These are phyloP conservation scores for Magnaporthiopsis incrustans DNA, from an alignment of 2,329 filamentous ascomycete genomes.

Conservation along the genomic window DNA sequence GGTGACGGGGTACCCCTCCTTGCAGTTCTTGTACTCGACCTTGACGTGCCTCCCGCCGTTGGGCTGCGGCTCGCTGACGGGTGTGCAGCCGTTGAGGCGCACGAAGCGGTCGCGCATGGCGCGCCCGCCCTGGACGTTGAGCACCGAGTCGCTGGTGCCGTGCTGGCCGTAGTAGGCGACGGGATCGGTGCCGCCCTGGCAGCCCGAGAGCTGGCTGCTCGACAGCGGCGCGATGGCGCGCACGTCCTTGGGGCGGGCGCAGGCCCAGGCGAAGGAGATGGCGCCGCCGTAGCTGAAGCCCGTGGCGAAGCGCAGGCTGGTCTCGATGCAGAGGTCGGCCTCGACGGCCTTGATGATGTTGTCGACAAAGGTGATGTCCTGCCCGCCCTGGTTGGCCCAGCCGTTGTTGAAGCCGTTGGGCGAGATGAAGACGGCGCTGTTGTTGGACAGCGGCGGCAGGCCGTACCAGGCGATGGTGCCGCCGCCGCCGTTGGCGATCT, in stretches of 20 bases:
- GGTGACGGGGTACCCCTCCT: slow-evolving; percentile 14
- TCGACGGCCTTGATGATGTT: slow-evolving; percentile 28
- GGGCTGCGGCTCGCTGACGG: slow-evolving; percentile 9
- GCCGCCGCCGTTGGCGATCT: slow-evolving; percentile 24
- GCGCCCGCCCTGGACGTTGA: slow-evolving; percentile 12
- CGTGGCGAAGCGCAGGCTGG: slow-evolving; percentile 31
- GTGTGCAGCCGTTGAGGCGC: slow-evolving; percentile 13
- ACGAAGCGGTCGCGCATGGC: slow-evolving; percentile 14
- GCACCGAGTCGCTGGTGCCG: slow-evolving; percentile 12
- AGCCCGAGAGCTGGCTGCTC: slow-evolving; percentile 4
- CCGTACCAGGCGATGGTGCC: slow-evolving; percentile 30
- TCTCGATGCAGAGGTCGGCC: slow-evolving; percentile 32
- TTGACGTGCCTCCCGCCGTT: slow-evolving; percentile 10
- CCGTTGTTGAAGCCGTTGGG: slow-evolving; percentile 32
- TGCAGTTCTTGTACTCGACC: slow-evolving; percentile 14
- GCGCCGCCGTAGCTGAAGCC: slow-evolving; percentile 36
- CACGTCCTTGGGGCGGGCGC: slow-evolving; percentile 27
- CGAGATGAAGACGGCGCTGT: slow-evolving; percentile 31
- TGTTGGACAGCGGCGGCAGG: slow-evolving; percentile 26
- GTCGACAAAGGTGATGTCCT: slow-evolving; percentile 33
- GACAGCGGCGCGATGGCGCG: slow-evolving; percentile 23
- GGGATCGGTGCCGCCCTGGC: slow-evolving; percentile 9
- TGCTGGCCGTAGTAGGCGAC: slow-evolving; percentile 15
- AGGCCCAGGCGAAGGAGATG: slow-evolving; percentile 34
- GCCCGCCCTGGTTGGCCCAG: slow-evolving; percentile 33